phyloP scores from a whole-genome alignment of 2,329 filamentous ascomycete genomes.

The Alternaria alternata region DNA sequence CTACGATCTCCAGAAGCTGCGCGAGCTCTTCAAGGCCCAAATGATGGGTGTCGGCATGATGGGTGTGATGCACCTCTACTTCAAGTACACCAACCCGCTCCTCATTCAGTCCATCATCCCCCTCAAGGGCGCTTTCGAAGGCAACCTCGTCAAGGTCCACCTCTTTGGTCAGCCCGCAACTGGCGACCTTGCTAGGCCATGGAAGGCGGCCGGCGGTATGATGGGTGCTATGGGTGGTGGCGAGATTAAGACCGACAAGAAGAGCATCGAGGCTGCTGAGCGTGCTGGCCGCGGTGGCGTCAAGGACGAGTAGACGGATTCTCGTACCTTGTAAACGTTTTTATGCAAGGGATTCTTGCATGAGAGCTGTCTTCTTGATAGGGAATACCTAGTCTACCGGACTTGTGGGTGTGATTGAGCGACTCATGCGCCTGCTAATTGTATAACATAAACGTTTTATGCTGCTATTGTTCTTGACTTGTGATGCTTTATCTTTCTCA shows the following conservation, averaged over 20 bases:
- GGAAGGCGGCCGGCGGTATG: conserved; percentile 85
- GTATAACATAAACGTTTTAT: conserved; percentile 10
- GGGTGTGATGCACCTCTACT: conserved; percentile 97
- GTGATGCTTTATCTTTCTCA: not conserved
- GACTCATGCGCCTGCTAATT: conserved; percentile 3
- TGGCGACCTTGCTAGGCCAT: conserved; percentile 93
- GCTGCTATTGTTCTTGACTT: not conserved
- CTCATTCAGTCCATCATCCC: conserved; percentile 99
- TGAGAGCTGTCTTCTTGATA: not conserved
- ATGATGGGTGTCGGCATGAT: conserved; percentile 98
- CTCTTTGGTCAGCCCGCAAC: conserved; percentile 84
- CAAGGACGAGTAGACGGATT: conserved; percentile 59
- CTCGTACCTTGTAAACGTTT: not conserved
- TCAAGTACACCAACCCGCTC: conserved; percentile 99
- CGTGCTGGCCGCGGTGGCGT: conserved; percentile 59
- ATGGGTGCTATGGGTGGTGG: conserved; percentile 79
- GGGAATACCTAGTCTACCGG: not conserved
- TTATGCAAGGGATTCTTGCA: not conserved
- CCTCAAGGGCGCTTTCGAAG: conserved; percentile 92
- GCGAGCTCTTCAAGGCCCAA: conserved; percentile 85
- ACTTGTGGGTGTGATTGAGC: not conserved
- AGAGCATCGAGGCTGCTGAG: conserved; percentile 63
- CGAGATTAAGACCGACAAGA: conserved; percentile 82
- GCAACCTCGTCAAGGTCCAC: conserved; percentile 96
- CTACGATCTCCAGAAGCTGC: conserved; percentile 89